Conservation (phyloP, 2,329 filamentous ascomycete species). For the Fusarium sp. region DNA sequence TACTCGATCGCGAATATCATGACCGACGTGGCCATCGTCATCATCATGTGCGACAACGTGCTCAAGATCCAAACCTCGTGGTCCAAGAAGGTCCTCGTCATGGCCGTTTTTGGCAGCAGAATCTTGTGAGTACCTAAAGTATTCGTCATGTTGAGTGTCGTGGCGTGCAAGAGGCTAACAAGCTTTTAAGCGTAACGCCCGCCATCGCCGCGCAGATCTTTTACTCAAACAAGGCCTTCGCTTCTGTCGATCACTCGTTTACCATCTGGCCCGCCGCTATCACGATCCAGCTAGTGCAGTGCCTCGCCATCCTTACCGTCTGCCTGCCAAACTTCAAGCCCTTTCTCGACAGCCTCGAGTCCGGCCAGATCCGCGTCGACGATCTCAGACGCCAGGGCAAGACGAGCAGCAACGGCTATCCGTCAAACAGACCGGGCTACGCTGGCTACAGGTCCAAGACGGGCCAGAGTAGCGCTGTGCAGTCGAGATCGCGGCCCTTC, state of each 20-base stretch:
- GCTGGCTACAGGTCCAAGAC: constrained; percentile 42
- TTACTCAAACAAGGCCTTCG: constrained; percentile 41
- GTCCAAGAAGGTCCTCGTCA: constrained; percentile 46
- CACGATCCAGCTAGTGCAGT: constrained; percentile 44
- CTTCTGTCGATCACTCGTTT: constrained; percentile 40
- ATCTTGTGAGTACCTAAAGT: constrained; percentile 41
- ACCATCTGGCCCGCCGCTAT: constrained; percentile 42
- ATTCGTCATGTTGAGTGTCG: too few species aligned
- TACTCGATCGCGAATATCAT: constrained; percentile 47
- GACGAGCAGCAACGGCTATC: constrained; percentile 40
- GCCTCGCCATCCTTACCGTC: constrained; percentile 44
- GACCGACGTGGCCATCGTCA: constrained; percentile 45
- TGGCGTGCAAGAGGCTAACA: constrained; percentile 13
- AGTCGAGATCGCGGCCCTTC: constrained; percentile 21
- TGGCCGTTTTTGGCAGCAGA: constrained; percentile 47
- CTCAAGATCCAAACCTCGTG: constrained; percentile 45
- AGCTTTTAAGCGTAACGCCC: constrained; percentile 39
- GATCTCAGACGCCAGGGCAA: constrained; percentile 46
- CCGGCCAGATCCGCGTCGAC: constrained; percentile 46
- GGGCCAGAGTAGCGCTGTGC: constrained; percentile 26
- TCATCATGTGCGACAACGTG: constrained; percentile 46
- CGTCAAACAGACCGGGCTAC: constrained; percentile 35
- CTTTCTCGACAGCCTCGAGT: constrained; percentile 47
- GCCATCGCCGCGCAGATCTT: constrained; percentile 44
- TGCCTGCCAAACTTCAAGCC: constrained; percentile 48